Conservation (phyloP, 371 early-diverging fungal genomes). For the Mucor saturninus region DNA sequence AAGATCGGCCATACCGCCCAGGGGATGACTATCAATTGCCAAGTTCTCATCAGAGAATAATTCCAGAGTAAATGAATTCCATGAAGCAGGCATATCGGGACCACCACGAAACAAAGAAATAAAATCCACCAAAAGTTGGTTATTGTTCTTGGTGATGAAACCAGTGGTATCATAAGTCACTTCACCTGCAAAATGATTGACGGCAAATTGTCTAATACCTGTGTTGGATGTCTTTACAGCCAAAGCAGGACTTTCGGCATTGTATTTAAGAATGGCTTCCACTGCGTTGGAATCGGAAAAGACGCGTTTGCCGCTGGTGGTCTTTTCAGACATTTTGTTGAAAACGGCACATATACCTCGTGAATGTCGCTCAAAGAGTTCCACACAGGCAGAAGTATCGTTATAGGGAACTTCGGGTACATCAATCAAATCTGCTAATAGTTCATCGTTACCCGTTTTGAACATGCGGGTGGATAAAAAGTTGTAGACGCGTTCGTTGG, state of each 20-base stretch:
- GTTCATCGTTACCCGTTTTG: constrained; percentile 48
- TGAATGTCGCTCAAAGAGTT: constrained; percentile 42
- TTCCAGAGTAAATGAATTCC: constrained; percentile 26
- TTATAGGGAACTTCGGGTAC: constrained; percentile 42
- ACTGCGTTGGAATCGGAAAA: constrained; percentile 34
- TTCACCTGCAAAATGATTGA: constrained; percentile 76
- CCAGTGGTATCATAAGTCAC: constrained; percentile 73
- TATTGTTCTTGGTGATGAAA: constrained; percentile 71
- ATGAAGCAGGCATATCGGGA: constrained; percentile 49
- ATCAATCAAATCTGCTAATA: constrained; percentile 51
- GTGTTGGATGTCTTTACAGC: constrained; percentile 28
- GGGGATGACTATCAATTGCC: constrained; percentile 54
- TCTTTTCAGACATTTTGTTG: constrained; percentile 38
- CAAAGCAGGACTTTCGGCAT: constrained; percentile 15
- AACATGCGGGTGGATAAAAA: constrained; percentile 67
- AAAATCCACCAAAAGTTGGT: constrained; percentile 75
- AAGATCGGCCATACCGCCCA: constrained; percentile 47
- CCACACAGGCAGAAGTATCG: constrained; percentile 43
- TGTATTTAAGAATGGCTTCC: constrained; percentile 33
- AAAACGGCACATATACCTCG: constrained; percentile 55
- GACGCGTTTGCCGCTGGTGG: constrained; percentile 18
- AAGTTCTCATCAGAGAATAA: constrained; percentile 43
- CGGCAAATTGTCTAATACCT: constrained; percentile 56
- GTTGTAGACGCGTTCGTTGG: constrained; percentile 77
- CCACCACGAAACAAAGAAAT: constrained; percentile 69